Evolutionary conservation across 2,329 filamentous ascomycete genomes (phyloP).

Genomic region (Cryphonectria naterciae): DNA sequence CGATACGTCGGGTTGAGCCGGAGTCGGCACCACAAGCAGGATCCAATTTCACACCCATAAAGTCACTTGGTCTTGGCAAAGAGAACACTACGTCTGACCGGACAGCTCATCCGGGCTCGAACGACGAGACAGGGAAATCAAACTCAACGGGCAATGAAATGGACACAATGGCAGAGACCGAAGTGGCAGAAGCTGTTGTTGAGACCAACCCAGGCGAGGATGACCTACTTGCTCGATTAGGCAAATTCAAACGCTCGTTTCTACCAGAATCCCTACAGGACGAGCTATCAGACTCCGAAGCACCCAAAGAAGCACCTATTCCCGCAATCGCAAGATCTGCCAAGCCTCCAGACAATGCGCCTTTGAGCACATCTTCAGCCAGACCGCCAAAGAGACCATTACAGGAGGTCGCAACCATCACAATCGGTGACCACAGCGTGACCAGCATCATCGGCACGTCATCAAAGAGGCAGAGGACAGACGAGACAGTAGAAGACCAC

Average conservation of each 20-base stretch:
- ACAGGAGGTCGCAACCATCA: slow-evolving; percentile 72
- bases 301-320: slow-evolving; percentile 37
- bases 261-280: slow-evolving; percentile 27
- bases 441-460: slow-evolving; percentile 67
- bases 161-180: not conserved
- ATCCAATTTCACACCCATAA: slow-evolving; percentile 3
- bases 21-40: slow-evolving; percentile 37
- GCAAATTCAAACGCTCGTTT: slow-evolving; percentile 24
- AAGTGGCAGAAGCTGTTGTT: not conserved
- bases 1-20: slow-evolving; percentile 50
- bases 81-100: not conserved
- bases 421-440: slow-evolving; percentile 69
- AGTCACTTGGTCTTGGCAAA: not conserved
- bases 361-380: slow-evolving; percentile 30
- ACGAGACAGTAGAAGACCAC: slow-evolving; percentile 40
- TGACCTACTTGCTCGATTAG: slow-evolving; percentile 18
- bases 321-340: slow-evolving; percentile 41
- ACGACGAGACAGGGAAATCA: not conserved
- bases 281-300: slow-evolving; percentile 24
- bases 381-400: slow-evolving; percentile 58
- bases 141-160: slow-evolving; percentile 15
- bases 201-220: slow-evolving; percentile 4
- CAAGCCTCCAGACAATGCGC: slow-evolving; percentile 35
- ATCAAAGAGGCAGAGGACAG: slow-evolving; percentile 50
- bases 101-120: not conserved